phyloP scores from a whole-genome alignment of 192 early-diverging fungal species.

The Jimgerdemannia lactiflua region DNA sequence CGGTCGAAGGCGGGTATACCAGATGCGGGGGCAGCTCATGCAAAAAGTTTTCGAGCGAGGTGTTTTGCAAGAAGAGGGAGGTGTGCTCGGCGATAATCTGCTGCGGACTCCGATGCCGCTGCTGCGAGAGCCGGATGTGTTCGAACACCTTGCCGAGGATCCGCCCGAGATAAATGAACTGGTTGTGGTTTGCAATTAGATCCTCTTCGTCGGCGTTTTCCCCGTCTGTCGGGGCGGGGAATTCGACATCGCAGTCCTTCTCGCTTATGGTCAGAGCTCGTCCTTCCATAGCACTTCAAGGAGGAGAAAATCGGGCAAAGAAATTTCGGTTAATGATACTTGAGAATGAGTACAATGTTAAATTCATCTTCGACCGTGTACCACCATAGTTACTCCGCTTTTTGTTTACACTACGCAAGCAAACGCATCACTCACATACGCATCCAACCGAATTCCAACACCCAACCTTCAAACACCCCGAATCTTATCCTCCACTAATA shows the following conservation, averaged over 20 bases:
- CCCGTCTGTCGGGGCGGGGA: slow-evolving; percentile 16
- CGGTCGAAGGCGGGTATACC: slow-evolving; percentile 22
- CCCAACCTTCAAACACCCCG: too few relatives aligned
- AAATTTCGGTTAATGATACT: too few relatives aligned
- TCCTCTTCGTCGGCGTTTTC: slow-evolving; percentile 25
- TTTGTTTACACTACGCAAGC: too few relatives aligned
- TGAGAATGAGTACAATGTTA: too few relatives aligned
- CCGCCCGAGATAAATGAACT: slow-evolving; percentile 23
- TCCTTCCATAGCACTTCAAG: slow-evolving; percentile 11
- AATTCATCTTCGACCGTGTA: too few relatives aligned
- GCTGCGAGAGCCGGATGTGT: slow-evolving; percentile 9
- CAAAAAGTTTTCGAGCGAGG: slow-evolving; percentile 28
- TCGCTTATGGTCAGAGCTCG: slow-evolving; percentile 11
- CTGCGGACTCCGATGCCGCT: slow-evolving; percentile 18
- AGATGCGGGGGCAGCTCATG: slow-evolving; percentile 27
- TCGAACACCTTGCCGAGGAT: slow-evolving; percentile 22
- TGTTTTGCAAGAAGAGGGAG: slow-evolving; percentile 23
- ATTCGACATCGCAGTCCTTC: slow-evolving; percentile 18
- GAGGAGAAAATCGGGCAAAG: not conserved
- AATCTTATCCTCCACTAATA: too few relatives aligned
- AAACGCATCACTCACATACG: too few relatives aligned
- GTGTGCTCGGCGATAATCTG: slow-evolving; percentile 29
- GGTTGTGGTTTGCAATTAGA: slow-evolving; percentile 22
- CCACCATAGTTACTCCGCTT: too few relatives aligned
- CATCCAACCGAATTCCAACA: too few relatives aligned